A percentile compares a stretch with the other conserved stretches of the same genome.
Evolutionary conservation across 331 rosid genomes (phyloP).

Genomic region (Telfairia occidentalis): DNA sequence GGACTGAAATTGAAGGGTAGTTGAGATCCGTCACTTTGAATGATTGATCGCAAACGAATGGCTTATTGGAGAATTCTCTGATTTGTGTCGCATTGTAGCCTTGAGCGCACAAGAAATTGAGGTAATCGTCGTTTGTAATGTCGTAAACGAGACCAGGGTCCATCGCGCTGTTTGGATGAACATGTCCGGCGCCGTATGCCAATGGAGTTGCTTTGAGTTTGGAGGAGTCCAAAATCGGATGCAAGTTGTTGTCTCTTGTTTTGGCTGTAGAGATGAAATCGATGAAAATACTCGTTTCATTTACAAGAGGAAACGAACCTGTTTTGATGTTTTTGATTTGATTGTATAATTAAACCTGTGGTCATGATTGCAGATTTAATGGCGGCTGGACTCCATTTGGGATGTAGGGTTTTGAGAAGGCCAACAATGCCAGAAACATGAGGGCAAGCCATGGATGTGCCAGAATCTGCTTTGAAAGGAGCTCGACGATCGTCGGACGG

Average conservation of each 20-base stretch:
- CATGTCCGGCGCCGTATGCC: neutral
- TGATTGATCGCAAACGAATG: conserved; percentile 26
- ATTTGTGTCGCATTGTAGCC: neutral
- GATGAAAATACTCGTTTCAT: neutral
- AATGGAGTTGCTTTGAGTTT: neutral
- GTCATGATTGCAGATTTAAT: conserved; percentile 26
- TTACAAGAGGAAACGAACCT: neutral
- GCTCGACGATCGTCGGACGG: conserved; percentile 22
- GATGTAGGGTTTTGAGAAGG: conserved; percentile 42
- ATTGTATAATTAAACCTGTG: conserved; percentile 15
- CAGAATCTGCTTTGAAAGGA: conserved; percentile 25
- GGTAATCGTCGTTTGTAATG: neutral
- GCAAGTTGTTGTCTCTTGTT: conserved; percentile 6
- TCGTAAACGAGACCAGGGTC: neutral
- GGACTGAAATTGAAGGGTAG: conserved; percentile 51
- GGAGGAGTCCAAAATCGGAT: neutral
- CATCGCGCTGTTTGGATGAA: neutral
- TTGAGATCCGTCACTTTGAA: conserved; percentile 35
- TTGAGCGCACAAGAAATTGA: neutral
- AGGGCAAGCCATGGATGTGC: conserved; percentile 92
- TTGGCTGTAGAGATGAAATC: conserved; percentile 31
- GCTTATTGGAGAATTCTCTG: conserved; percentile 13
- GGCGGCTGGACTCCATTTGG: conserved; percentile 63
- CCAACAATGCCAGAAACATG: conserved; percentile 60
- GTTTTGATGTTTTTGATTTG: neutral